phyloP scores from a whole-genome alignment of 2,329 filamentous ascomycete species.

The Fonsecaea monophora region DNA sequence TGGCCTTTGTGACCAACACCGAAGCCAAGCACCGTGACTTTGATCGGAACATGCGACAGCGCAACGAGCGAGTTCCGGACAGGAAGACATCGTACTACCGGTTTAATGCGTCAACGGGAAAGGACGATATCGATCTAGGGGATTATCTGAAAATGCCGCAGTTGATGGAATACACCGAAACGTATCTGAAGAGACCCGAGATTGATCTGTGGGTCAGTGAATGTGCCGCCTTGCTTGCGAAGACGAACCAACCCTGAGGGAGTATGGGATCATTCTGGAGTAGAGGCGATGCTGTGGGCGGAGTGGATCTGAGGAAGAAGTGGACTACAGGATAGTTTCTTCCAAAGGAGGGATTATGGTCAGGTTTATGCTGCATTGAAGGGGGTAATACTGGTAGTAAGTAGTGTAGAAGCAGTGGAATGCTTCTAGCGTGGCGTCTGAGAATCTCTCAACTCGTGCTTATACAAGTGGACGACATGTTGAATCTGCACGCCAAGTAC shows the following conservation, averaged over 20 bases:
- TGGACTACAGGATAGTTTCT: background rate
- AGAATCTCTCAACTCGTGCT: no score
- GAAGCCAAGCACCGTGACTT: conserved; percentile 38
- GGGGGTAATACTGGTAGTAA: no score
- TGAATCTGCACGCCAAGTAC: background rate
- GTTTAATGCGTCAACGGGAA: conserved; percentile 31
- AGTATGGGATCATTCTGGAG: background rate
- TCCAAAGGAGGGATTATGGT: no score
- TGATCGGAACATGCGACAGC: conserved; percentile 32
- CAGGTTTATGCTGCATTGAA: no score
- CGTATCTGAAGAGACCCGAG: conserved; percentile 26
- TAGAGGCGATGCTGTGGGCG: no score
- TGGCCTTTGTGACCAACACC: conserved; percentile 35
- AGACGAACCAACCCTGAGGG: background rate
- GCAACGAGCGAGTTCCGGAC: conserved; percentile 23
- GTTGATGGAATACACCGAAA: conserved; percentile 28
- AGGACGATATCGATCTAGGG: conserved; percentile 24
- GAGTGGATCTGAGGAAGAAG: background rate
- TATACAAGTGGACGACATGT: background rate
- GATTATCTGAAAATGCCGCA: conserved; percentile 32
- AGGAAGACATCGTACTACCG: conserved; percentile 26
- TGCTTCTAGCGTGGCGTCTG: no score
- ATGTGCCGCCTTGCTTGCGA: conserved; percentile 31
- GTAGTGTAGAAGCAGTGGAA: no score
- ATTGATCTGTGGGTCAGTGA: conserved; percentile 25